Evolutionary conservation across 345 rosid species (phyloP), one percentile per base, ranked within the genome.

Genomic region (Conringia planisiliqua): DNA sequence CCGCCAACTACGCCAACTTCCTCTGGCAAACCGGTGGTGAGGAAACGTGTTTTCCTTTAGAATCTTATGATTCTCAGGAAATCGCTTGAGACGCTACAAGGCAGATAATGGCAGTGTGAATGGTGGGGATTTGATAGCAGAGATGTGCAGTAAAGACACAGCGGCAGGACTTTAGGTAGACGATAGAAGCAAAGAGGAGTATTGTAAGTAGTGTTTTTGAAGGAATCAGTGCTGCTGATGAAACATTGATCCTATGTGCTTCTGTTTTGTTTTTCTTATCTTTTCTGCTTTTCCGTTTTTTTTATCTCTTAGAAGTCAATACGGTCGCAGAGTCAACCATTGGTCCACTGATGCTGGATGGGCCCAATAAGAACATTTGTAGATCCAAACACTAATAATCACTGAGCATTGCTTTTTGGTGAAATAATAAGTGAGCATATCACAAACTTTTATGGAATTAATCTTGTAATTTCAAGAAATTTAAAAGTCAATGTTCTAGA

Each of bases 21-120:
- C 90, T 93, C 0, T 86, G 96, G 90, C 88, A 32, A 64, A 89
- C 91, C 0, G 92, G 97, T 20, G 95, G 84, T 5, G 86, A 86
- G 44, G 97, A 87, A 1, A 86, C 92, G 2, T 90, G 93, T 75
- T 90, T 40, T 66, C 92, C 94, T 8, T 77, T 85, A 29, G 77
- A 33, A 24, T 76, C 70, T 3, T 68, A 40, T 43, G 72, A 62
- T 26, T 76, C 70, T 35, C 71, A 70, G 62, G 72, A 63, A 7
- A 71, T 77, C 10, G 71, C 43, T 38, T 70, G 76, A 70, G 66
- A 16, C 14, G 17, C 29, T 32, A 26, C 48, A 39, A 46, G n/a
- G 10, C 11, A 35, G 22, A 26, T n/a, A 48, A 52, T 50, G n/a
- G 24, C 32, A 39, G 65, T 52, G 65, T 52, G 65, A 38, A 43